These are phyloP conservation scores for Mortierella sp. DNA, from an alignment of 371 early-diverging fungal genomes.

Conservation along the genomic window DNA sequence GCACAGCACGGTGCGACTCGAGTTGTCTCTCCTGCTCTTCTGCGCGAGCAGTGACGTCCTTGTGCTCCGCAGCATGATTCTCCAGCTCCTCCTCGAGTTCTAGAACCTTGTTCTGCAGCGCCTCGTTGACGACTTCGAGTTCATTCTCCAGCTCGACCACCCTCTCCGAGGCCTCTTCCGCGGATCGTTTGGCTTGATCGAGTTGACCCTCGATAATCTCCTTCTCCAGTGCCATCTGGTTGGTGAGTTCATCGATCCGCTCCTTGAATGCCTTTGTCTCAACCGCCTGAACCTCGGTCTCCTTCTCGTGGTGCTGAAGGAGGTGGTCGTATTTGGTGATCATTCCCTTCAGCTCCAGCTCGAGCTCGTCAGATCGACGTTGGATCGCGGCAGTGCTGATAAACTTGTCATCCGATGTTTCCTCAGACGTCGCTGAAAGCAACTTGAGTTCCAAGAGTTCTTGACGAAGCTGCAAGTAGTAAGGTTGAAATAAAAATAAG, in stretches of 20 bases:
- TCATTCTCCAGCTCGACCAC: conserved; percentile 45
- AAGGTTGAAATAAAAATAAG: neutral
- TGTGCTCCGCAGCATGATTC: conserved; percentile 27
- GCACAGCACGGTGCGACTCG: conserved; percentile 47
- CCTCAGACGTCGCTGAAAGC: conserved; percentile 47
- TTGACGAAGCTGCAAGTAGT: conserved; percentile 38
- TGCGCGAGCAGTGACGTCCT: conserved; percentile 27
- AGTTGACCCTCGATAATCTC: conserved; percentile 44
- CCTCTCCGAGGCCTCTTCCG: conserved; percentile 35
- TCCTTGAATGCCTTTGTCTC: conserved; percentile 46
- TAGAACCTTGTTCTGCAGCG: conserved; percentile 48
- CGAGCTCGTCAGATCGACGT: conserved; percentile 32
- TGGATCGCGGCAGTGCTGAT: conserved; percentile 14
- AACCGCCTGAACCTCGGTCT: conserved; percentile 25
- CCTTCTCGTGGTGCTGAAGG: conserved; percentile 35
- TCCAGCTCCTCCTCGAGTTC: conserved; percentile 50
- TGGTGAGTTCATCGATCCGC: conserved; percentile 41
- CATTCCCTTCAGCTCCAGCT: conserved; percentile 42
- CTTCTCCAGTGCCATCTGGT: conserved; percentile 32
- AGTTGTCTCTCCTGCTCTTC: conserved; percentile 50
- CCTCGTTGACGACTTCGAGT: conserved; percentile 45
- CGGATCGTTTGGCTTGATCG: conserved; percentile 27
- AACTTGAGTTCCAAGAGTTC: conserved; percentile 45
- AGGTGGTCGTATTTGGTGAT: conserved; percentile 42
- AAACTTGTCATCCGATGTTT: conserved; percentile 17